phyloP scores from a whole-genome alignment of 2,329 filamentous ascomycete genomes.

The Ciborinia camelliae region DNA sequence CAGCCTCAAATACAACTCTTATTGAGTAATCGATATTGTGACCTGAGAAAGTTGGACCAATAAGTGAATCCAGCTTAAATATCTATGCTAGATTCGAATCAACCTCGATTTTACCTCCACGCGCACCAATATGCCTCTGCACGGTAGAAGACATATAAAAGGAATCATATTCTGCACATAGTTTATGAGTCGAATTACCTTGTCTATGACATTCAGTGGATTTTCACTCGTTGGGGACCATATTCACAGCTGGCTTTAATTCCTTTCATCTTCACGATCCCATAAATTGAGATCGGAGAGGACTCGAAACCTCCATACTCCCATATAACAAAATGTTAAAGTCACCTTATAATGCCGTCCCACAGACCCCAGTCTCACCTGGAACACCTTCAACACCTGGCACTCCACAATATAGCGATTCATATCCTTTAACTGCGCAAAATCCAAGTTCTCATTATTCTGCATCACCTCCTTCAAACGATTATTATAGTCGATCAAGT shows the following conservation, averaged over 20 bases:
- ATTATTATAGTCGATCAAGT: neutral
- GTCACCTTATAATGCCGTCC: neutral
- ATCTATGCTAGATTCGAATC: no score
- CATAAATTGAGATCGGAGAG: accelerated
- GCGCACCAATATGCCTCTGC: no score
- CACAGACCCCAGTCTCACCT: neutral
- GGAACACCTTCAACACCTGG: neutral
- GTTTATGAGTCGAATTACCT: no score
- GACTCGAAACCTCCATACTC: neutral
- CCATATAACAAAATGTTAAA: neutral
- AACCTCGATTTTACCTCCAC: no score
- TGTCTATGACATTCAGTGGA: no score
- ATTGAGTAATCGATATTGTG: no score
- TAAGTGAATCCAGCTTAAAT: no score
- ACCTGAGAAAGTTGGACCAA: no score
- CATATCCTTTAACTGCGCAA: neutral
- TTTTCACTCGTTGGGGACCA: no score
- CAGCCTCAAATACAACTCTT: no score
- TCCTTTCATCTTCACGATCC: neutral
- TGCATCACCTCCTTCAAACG: neutral
- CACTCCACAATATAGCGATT: conserved; percentile 3
- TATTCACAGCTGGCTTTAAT: no score
- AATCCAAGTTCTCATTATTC: neutral
- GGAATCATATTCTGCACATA: neutral
- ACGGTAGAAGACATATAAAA: no score